Evolutionary conservation across 805 yeast species (phyloP), one percentile per base, ranked within the genome.

Genomic region (Suhomyces pyralidae): DNA sequence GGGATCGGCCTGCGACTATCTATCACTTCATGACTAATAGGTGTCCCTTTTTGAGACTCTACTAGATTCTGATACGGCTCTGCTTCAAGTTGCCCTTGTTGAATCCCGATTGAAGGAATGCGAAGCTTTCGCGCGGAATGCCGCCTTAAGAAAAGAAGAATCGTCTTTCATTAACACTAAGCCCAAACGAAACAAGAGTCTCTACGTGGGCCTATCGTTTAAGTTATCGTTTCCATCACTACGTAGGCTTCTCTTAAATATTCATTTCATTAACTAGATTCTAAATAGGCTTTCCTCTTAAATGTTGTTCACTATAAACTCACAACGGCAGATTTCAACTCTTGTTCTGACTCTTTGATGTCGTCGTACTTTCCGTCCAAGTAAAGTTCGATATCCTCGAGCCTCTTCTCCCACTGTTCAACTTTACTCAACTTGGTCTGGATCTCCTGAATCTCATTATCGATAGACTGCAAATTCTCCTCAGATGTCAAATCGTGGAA

Each of bases 371-470:
- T 56, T 1, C 82, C 83, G 61, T 80, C 83, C 55, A 81, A 67
- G 55, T 81, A 71, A 50, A 61, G 61, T 53, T 80, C 85, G 48
- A 91, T 77, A 56, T 84, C 84, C 1, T 67, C 67, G 59, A 86
- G 81, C 51, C 96, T 80, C 34, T 62, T 54, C 62, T 82, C 83
- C 83, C 91, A 78, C 34, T 72, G 69, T 14, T 81, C 79, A 19
- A 86, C 85, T 49, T 80, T 78, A 17, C 78, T 69, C 55, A 91
- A 74, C 62, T 88, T 85, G 20, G 69, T 69, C 61, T 84, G 81
- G 53, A 91, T 74, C 46, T 80, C 83, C 36, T 80, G 81, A 54
- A 91, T 89, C 67, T 91, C 97, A 54, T 84, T 82, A 51, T 88
- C 94, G 46, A 86, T 81, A 14, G 86, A 79, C 46, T 82, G 78